phyloP scores from a whole-genome alignment of 2,329 filamentous ascomycete genomes.

The Trematosphaeria pertusa region DNA sequence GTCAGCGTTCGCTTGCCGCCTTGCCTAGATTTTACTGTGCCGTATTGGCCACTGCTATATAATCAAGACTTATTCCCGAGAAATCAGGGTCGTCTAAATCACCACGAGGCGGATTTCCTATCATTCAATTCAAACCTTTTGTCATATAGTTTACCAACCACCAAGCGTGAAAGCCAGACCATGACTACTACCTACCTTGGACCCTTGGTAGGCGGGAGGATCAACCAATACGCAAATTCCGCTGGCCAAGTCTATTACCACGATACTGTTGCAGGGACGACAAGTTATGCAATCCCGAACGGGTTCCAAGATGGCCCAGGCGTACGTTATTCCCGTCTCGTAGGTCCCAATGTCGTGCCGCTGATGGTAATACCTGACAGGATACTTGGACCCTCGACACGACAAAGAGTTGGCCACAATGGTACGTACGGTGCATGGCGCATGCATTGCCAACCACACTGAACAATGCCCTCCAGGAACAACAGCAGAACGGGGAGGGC shows the following conservation, averaged over 20 bases:
- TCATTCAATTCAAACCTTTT: not conserved
- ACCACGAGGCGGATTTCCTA: not conserved
- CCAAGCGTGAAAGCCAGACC: not conserved
- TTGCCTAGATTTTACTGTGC: not conserved
- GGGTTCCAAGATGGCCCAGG: not conserved
- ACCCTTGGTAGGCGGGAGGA: not conserved
- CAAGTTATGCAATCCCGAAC: not conserved
- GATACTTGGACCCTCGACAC: not conserved
- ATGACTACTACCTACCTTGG: not conserved
- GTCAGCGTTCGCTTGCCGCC: not conserved
- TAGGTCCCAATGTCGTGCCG: not conserved
- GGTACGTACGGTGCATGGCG: conserved; percentile 3
- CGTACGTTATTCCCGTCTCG: not conserved
- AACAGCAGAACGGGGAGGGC: conserved; percentile 19
- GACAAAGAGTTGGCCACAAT: conserved; percentile 17
- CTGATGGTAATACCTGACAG: not conserved
- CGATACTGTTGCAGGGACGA: conserved; percentile 1
- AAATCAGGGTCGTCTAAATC: not conserved
- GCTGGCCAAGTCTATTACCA: conserved; percentile 1
- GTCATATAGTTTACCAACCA: not conserved
- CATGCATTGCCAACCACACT: conserved; percentile 3
- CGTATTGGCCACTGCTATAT: conserved; percentile 1
- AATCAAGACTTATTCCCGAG: not conserved
- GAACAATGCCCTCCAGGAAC: conserved; percentile 9
- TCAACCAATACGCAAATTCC: not conserved